Evolutionary conservation across 495 filamentous ascomycete species (phyloP).

Genomic region (Extremus antarcticus): DNA sequence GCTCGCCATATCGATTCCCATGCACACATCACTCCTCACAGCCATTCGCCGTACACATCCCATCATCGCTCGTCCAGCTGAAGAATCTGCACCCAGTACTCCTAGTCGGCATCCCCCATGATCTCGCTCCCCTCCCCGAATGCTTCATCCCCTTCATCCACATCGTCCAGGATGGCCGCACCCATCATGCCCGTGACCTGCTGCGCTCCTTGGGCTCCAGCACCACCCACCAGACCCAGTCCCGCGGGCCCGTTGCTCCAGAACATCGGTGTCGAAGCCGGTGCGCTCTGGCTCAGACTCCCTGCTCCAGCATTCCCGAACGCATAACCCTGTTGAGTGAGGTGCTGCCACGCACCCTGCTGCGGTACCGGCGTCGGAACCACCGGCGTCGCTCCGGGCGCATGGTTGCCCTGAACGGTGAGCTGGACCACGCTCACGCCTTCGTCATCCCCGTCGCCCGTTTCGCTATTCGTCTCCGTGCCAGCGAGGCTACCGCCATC

Average conservation of each 20-base stretch:
- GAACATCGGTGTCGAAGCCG: conserved; percentile 4
- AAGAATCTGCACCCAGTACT: too few relatives aligned
- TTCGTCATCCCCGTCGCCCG: conserved; percentile 4
- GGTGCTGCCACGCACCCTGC: neutral
- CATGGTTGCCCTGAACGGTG: conserved; percentile 11
- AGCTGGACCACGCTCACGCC: conserved; percentile 13
- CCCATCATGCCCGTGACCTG: conserved; percentile 32
- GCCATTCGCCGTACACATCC: neutral
- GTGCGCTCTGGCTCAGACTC: conserved; percentile 11
- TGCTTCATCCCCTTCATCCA: conserved; percentile 26
- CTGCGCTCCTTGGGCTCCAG: conserved; percentile 14
- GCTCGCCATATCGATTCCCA: neutral
- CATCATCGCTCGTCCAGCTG: too few relatives aligned
- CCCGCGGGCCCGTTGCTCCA: neutral
- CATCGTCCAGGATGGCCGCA: conserved; percentile 24
- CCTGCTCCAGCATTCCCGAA: neutral
- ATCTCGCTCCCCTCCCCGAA: conserved; percentile 33
- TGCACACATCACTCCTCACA: too few relatives aligned
- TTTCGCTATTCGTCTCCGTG: conserved; percentile 20
- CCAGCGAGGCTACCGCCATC: neutral
- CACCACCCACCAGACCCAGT: neutral
- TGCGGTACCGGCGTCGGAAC: conserved; percentile 1
- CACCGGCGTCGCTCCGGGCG: conserved; percentile 12
- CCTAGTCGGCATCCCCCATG: conserved; percentile 19
- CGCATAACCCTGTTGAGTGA: neutral